Evolutionary conservation across 176 grass and related monocot genomes (phyloP), one percentile per base, ranked within the genome.

Genomic region (Bonia amplexicaulis): DNA sequence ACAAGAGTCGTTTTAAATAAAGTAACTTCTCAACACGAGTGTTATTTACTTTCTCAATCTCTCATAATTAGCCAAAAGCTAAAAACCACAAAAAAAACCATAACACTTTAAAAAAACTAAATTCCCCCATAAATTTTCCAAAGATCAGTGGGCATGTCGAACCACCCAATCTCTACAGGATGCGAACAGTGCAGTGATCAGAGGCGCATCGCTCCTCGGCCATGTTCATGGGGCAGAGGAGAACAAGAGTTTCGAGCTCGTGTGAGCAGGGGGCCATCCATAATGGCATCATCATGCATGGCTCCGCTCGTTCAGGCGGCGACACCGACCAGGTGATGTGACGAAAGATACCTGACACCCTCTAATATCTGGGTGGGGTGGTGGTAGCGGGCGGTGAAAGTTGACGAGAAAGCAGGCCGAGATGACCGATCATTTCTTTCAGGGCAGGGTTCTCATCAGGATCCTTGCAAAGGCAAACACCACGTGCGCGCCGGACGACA

Each of bases 391-490:
- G 25, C 10, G 65, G 73, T 48, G 60, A 90, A 90, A 87, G 85
- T 84, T 84, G 84, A 90, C 85, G 69, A 42, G 74, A 87, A 90
- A 87, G 69, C 68, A 85, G 51, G 61, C 57, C 69, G 89, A 90
- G 74, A 67, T 87, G 89, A 90, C 89, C 16, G 58, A 47, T 84
- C 89, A 26, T 58, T 17, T 47, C 70, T 27, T 48, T 15, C 35
- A 40, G n/a, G 52, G 52, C 52, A 53, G 49, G 48, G 55, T 46
- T 17, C 15, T 29, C 31, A 19, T 41, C 49, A 29, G 59, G 35
- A 44, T 17, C 27, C 46, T 22, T 11, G 70, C 47, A 26, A 16
- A 35, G 31, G 1, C 23, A 19, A 19, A 19, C 83, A 33, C 73
- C 88, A 83, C 83, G 88, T 86, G 88, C 46, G 7, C 35, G 12